Percentiles rank a stretch among this genome's conserved stretches.
Evolutionary conservation across 2,329 filamentous ascomycete species (phyloP).

Genomic region (Didymellaceae sp.): DNA sequence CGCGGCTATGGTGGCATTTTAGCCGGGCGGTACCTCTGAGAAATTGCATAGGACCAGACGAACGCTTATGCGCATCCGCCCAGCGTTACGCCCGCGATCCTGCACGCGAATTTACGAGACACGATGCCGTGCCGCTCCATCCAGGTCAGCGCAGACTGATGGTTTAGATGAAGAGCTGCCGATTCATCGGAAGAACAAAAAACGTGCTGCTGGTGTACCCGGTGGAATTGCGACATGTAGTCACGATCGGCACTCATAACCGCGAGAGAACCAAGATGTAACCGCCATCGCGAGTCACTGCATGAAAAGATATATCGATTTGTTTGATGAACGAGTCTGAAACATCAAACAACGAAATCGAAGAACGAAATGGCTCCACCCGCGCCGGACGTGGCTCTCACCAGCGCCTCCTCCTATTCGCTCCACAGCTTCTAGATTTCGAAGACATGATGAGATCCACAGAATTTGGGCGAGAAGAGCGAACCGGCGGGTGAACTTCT

Average conservation of each 20-base stretch:
- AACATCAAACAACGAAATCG: slow-evolving; percentile 11
- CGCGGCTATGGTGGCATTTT: slow-evolving; percentile 2
- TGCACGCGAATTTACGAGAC: slow-evolving; percentile 2
- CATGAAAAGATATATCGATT: slow-evolving; percentile 11
- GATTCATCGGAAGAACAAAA: background rate
- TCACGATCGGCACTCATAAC: slow-evolving; percentile 3
- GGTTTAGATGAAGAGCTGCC: background rate
- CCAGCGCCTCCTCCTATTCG: slow-evolving; percentile 1
- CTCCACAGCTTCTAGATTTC: slow-evolving; percentile 16
- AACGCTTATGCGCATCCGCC: background rate
- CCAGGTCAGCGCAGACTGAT: background rate
- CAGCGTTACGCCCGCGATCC: slow-evolving; percentile 11
- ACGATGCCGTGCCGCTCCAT: background rate
- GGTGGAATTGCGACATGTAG: slow-evolving; percentile 8
- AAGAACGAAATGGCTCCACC: too few relatives aligned
- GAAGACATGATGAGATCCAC: slow-evolving; percentile 12
- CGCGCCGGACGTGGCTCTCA: slow-evolving; percentile 1
- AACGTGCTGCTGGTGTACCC: background rate
- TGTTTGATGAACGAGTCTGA: slow-evolving; percentile 17
- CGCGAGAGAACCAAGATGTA: slow-evolving; percentile 1
- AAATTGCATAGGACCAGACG: background rate
- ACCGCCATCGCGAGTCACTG: slow-evolving; percentile 1
- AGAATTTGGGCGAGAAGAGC: background rate
- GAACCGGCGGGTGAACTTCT: background rate
- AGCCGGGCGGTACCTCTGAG: slow-evolving; percentile 6